Base-by-base conservation (phyloP, 345 rosid species). In the Cardamine resedifolia region DNA sequence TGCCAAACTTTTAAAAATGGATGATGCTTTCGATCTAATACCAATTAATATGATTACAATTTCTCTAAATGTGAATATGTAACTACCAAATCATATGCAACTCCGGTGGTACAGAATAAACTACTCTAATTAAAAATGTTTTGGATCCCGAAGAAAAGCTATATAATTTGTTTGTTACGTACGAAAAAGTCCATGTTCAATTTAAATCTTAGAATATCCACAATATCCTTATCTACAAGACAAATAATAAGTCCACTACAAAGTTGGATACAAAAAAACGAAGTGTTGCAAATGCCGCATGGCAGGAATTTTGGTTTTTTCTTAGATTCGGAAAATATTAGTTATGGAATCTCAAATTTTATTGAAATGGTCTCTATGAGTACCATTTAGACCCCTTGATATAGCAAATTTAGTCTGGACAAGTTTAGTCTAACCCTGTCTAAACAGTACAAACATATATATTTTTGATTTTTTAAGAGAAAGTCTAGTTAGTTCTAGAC, bases 131-230 rank as follows among this genome's bases (percentile, higher is more conserved):
- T 18, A 26, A 2, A 27, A 55, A 7, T 11, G 10, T 26, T 55
- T 49, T 27, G 30, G 21, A 12, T 21, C 61, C 50, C 18, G 11
- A 50, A 27, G 3, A 39, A 44, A 21, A 58, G 48, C 48, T 58
- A 10, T 30, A 47, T 16, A 23, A 3, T 4, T 33, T 47, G n/a
- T 16, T 48, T 8, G 14, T 47, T 10, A 21, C 16, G 63, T 58
- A 58, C 31, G 2, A 59, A 60, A 43, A 58, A 33, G 58, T 58
- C 58, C 48, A 34, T 56, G 10, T 44, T 27, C 43, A 61, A 28
- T 24, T 47, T 47, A 16, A 10, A 59, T 58, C 49, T 34, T 70
- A 47, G 1, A 60, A 47, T 58, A n/a, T 58, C 38, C 5, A 39
- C 38, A 16, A 49, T 24, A 64, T 48, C 27, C 9, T 64, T 47